Base-by-base conservation (phyloP, 208 protist species). In the Trypanosomatidae sp. region DNA sequence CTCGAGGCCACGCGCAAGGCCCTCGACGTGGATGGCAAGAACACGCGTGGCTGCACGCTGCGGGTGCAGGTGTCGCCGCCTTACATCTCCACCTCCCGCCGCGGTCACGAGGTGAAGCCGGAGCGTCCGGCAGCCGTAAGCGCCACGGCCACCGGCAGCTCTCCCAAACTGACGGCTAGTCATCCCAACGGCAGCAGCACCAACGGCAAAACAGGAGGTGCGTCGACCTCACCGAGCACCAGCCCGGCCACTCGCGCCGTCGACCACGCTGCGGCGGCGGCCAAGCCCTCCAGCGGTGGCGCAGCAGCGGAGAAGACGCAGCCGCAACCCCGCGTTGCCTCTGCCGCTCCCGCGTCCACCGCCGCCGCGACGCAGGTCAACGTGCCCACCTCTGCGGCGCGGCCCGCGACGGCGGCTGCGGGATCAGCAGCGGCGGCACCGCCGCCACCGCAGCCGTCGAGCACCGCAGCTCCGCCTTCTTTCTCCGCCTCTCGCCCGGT, bases 1-100 rank as follows among this genome's bases (percentile, higher is more conserved):
- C 56, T 84, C 30, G 81, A 86, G 25, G 84, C 66, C 0, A 83
- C 89, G 22, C 75, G 73, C 28, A 78, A 76, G 43, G 91, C 86
- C 19, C 79, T 96, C 3, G 84, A 87, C 53, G 74, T 94, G 49
- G 91, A 96, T 64, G 89, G 91, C 13, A 91, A 87, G 71, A 94
- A 89, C 80, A 94, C 88, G 15, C 84, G 85, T 19, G 91, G 91
- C 19, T 84, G 84, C 47, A 90, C 91, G 13, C 69, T 96, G 36
- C 87, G 91, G 4, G 89, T 94, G 66, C 91, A 96, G 68, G 91
- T 94, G 28, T 88, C 89, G 9, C 91, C 91, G 15, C 91, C 91
- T 22, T 94, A 91, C 80, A 79, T 92, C 59, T 85, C 84, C 3
- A 52, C 71, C 52, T 73, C 60, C n/a, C 87, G 91, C 36, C 86